Conservation (phyloP, 768 basidiomycete genomes). For the Kwoniella dendrophila region DNA sequence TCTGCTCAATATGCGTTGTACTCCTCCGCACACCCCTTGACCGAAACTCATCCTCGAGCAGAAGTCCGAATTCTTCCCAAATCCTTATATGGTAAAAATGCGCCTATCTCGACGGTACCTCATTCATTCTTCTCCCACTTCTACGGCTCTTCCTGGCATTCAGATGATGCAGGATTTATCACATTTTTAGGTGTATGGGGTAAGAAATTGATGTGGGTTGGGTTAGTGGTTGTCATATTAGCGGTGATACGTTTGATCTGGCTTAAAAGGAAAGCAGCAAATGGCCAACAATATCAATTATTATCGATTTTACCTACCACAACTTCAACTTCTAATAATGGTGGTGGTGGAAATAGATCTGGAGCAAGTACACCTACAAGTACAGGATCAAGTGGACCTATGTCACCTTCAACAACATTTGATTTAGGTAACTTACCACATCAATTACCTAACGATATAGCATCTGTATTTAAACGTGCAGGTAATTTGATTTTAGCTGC, state of each 20-base stretch:
- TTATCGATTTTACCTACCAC: slow-evolving; percentile 32
- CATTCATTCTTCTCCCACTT: slow-evolving; percentile 95
- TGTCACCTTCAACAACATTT: slow-evolving; percentile 16
- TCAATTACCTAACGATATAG: slow-evolving; percentile 29
- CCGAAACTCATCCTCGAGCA: slow-evolving; percentile 62
- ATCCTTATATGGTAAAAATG: slow-evolving; percentile 96
- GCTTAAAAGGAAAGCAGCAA: slow-evolving; percentile 7
- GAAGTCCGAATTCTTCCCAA: slow-evolving; percentile 92
- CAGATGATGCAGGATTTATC: slow-evolving; percentile 97
- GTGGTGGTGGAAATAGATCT: background rate
- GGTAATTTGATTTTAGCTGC: slow-evolving; percentile 45
- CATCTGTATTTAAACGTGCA: slow-evolving; percentile 35
- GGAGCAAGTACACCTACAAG: slow-evolving; percentile 16
- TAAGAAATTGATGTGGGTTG: slow-evolving; percentile 82
- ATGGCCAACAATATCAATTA: slow-evolving; percentile 31
- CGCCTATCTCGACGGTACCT: slow-evolving; percentile 75
- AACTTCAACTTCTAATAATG: background rate
- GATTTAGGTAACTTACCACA: slow-evolving; percentile 5
- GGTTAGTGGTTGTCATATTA: slow-evolving; percentile 69
- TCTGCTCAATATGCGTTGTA: slow-evolving; percentile 92
- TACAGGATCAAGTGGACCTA: slow-evolving; percentile 9
- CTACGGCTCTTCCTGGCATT: slow-evolving; percentile 98
- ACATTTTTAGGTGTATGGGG: slow-evolving; percentile 88
- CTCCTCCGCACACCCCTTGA: slow-evolving; percentile 57
- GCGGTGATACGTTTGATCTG: slow-evolving; percentile 65